Evolutionary conservation across 768 basidiomycete species (phyloP).

Genomic region (Boletus subparvulus): DNA sequence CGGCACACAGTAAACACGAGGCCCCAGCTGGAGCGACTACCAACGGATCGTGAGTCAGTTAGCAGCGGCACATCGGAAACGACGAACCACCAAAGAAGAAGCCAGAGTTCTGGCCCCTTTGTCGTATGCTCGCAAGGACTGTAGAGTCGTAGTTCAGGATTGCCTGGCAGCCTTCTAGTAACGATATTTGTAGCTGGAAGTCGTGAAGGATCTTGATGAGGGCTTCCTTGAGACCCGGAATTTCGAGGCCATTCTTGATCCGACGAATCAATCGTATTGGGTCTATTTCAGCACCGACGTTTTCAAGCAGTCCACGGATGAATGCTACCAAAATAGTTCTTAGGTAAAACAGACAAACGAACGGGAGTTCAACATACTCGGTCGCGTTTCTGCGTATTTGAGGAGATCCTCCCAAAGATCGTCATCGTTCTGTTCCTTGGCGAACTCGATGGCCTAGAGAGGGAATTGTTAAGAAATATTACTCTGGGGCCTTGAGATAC

Average conservation of each 20-base stretch:
- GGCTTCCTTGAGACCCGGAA: conserved; percentile 91
- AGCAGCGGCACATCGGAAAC: neutral
- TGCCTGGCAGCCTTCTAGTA: conserved; percentile 88
- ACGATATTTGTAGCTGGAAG: conserved; percentile 89
- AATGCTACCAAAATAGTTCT: conserved; percentile 54
- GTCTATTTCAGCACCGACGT: conserved; percentile 94
- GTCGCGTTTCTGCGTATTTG: conserved; percentile 90
- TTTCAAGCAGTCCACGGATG: conserved; percentile 92
- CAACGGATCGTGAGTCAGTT: neutral
- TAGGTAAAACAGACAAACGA: neutral
- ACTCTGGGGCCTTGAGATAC: conserved; percentile 19
- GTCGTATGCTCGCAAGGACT: conserved; percentile 64
- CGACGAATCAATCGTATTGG: conserved; percentile 92
- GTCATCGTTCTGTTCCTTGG: conserved; percentile 94
- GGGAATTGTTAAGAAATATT: neutral
- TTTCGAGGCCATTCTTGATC: conserved; percentile 95
- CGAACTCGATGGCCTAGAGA: conserved; percentile 90
- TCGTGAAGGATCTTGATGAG: conserved; percentile 97
- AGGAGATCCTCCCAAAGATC: conserved; percentile 98
- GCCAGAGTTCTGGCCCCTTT: conserved; percentile 75
- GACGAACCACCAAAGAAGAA: conserved; percentile 72
- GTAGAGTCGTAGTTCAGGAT: conserved; percentile 84
- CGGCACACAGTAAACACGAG: conserved; percentile 65
- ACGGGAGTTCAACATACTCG: conserved; percentile 48
- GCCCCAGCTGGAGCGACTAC: conserved; percentile 48